Base-by-base conservation (phyloP, 2,329 filamentous ascomycete species). In the Neofusicoccum parvum region DNA sequence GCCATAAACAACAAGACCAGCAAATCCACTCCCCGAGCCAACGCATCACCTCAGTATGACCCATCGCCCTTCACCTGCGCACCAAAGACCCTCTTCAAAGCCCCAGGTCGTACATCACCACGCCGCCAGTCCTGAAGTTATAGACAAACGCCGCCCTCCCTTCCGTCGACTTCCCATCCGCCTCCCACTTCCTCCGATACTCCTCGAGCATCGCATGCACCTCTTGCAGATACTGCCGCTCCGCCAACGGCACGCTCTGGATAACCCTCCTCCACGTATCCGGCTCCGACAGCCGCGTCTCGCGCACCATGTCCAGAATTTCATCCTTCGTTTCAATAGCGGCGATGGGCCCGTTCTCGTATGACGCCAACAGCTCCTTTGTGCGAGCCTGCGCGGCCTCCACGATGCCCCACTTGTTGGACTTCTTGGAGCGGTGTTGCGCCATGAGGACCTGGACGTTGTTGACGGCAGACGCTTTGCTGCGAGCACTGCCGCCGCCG, bases 321-420 rank as follows among this genome's bases (percentile, higher is more conserved):
- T 90, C 87, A 72, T 97, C 94, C 62, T 92, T 89, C 1, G 92
- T 92, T 78, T 98, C 94, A 62, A 98, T 90, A 0, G 94, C 94
- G 10, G 91, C 87, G 66, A 97, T 91, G 0, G 93, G 92, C 1
- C 56, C 56, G 0, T 92, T 92, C 5, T 92, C 82, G 70, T 92
- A 92, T 4, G 86, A 86, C 37, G 90, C 86, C 12, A 92, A 85
- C 41, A 94, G 83, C 65, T 86, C 86, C 36, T 86, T 83, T 36
- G 83, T 83, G 37, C 80, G 80, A 5, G 82, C 74, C 62, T 86
- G 81, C n/a, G 85, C 86, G 69, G 94, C 90, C 75, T 96, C 92
- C 54, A 97, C 89, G 58, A 98, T 92, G 34, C 89, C 89, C 73
- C 89, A 88, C 62, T 94, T 88, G 78, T 97, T 97, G 68, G 90